Evolutionary conservation across 169 alveolate species (phyloP).

Genomic region (Eimeria zaria): DNA sequence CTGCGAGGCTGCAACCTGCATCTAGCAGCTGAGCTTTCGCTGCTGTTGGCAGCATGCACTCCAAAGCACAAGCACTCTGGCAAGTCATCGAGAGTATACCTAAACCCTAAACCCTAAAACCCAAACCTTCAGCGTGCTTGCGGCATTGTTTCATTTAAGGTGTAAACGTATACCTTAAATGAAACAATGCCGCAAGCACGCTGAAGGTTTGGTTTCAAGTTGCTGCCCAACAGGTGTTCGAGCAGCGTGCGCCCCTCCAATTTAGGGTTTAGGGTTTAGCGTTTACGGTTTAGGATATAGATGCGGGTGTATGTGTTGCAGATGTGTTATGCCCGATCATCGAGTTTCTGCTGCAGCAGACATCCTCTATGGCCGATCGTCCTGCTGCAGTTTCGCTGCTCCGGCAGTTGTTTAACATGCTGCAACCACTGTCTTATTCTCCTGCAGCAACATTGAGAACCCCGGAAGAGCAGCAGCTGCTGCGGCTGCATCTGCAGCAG

Average conservation of each 20-base stretch:
- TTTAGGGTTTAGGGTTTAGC: constrained; percentile 2
- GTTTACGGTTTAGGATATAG: constrained; percentile 10
- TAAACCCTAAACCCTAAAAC: not conserved
- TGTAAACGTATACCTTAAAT: too few species aligned
- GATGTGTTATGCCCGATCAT: constrained; percentile 28
- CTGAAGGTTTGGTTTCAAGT: too few species aligned
- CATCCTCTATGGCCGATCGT: constrained; percentile 29
- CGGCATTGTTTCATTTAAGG: not conserved
- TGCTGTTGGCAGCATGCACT: constrained; percentile 63
- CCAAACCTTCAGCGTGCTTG: not conserved
- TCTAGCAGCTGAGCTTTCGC: constrained; percentile 71
- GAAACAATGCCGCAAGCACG: too few species aligned
- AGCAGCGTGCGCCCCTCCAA: too few species aligned
- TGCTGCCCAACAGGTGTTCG: too few species aligned
- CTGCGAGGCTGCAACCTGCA: constrained; percentile 62
- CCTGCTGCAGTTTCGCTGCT: constrained; percentile 63
- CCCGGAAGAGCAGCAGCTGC: constrained; percentile 44
- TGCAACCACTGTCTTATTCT: constrained; percentile 62
- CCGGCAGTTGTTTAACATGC: constrained; percentile 50
- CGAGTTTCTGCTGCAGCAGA: constrained; percentile 58
- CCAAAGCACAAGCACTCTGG: constrained; percentile 23
- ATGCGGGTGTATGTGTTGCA: not conserved
- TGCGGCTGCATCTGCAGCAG: constrained; percentile 41
- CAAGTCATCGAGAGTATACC: not conserved
- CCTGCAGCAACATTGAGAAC: constrained; percentile 54